These are phyloP conservation scores for Penicillium egyptiacum DNA, from an alignment of 495 filamentous ascomycete species.

Conservation along the genomic window DNA sequence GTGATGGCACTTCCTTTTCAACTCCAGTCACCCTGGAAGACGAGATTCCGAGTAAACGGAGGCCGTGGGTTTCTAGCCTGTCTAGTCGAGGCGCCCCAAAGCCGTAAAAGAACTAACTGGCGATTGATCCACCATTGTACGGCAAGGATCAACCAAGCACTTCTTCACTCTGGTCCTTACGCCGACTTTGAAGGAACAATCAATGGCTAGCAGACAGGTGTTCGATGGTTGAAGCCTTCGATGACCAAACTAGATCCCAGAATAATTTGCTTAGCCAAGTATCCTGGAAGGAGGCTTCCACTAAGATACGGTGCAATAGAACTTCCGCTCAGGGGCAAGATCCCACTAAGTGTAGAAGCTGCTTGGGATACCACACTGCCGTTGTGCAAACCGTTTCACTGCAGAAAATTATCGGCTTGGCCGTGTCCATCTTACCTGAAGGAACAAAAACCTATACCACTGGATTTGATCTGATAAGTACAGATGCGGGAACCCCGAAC, in stretches of 20 bases:
- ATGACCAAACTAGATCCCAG: not conserved
- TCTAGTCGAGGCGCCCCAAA: not conserved
- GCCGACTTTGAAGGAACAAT: not conserved
- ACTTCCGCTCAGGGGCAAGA: too few species aligned
- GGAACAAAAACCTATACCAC: not conserved
- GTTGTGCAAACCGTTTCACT: not conserved
- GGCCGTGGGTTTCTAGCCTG: constrained; percentile 1
- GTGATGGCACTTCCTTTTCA: constrained; percentile 12
- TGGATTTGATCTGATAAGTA: constrained; percentile 9
- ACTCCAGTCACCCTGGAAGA: constrained; percentile 5
- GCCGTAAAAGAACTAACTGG: not conserved
- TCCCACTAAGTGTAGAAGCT: not conserved
- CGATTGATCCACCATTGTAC: not conserved
- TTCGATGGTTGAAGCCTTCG: not conserved
- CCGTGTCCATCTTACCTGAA: constrained; percentile 1
- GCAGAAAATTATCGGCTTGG: not conserved
- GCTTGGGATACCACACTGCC: not conserved
- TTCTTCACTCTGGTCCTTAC: not conserved
- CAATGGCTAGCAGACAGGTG: not conserved
- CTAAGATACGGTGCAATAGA: not conserved
- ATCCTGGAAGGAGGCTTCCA: not conserved
- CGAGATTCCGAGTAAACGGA: constrained; percentile 5
- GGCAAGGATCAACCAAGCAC: not conserved
- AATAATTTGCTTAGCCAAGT: not conserved
- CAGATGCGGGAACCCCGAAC: constrained; percentile 1